Conservation (phyloP, 345 rosid species). For the Eucalyptus sideroxylon region DNA sequence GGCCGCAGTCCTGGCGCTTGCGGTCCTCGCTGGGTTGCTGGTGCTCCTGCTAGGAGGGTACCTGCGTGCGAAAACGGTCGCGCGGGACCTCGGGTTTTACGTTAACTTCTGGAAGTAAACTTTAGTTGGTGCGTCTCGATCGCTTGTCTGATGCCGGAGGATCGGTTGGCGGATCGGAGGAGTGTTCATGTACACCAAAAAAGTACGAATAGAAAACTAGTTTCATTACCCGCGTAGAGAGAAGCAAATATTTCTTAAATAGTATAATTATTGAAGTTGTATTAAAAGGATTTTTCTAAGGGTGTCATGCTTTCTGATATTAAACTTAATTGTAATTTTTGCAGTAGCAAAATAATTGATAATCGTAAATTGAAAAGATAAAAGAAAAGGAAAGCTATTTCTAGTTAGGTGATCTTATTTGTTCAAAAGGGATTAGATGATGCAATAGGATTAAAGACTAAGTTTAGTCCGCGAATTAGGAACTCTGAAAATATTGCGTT, state of each 20-base stretch:
- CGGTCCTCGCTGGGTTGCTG: constrained; percentile 6
- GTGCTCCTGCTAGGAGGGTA: background rate
- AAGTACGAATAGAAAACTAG: background rate
- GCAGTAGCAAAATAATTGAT: background rate
- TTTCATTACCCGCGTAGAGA: background rate
- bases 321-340: background rate
- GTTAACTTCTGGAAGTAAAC: background rate
- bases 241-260: background rate
- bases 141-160: background rate
- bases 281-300: background rate
- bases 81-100: background rate
- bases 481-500: background rate
- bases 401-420: background rate
- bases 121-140: background rate
- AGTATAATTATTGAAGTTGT: background rate
- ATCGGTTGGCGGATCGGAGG: background rate
- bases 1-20: background rate
- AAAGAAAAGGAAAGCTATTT: background rate
- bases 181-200: background rate
- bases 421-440: background rate
- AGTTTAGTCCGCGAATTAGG: background rate
- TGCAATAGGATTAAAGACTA: background rate
- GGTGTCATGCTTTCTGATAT: background rate
- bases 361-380: background rate
- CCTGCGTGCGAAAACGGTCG: background rate